Evolutionary conservation across 352 stramenopile species (phyloP), one percentile per base, ranked within the genome.

Genomic region (Pythium dissimile): DNA sequence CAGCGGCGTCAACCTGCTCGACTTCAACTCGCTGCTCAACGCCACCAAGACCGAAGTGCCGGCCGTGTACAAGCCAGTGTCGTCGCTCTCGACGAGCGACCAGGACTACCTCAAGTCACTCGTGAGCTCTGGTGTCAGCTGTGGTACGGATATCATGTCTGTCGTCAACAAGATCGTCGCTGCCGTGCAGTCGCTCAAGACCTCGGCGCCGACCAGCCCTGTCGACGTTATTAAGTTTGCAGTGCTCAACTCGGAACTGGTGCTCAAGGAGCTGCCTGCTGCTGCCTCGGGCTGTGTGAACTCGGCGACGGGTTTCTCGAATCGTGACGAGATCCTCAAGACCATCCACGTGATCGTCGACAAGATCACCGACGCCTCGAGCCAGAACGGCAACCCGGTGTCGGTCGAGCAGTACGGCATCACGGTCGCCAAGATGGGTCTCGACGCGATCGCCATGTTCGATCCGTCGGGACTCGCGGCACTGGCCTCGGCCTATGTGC

Each of bases 321-420:
- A 28, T 28, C 79, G 79, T 9, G 75, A 85, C 44, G 51, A 57
- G 24, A 65, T 69, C 37, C 54, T 55, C 21, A 69, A 84, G 47
- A 72, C 69, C 11, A 68, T 84, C 52, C 58, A 67, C n/a, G 72
- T 77, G 27, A 55, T 84, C 43, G 59, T 84, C 42, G 67, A 81
- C 41, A 59, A 73, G 31, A 56, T 81, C 34, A 68, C 80, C 34
- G 71, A 63, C 23, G 69, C 73, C 23, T 45, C 72, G 60, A 48
- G 73, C 51, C 24, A 67, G 24, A 60, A 80, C 68, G 73, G 68
- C 12, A 76, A 71, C 2, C 45, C 69, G 16, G 26, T 80, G 0
- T 67, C 59, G 11, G 45, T 58, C n/a, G 65, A 57, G 16, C 48
- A 80, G 27, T 84, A 81, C 48, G 67, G 61, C 12, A 67, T 71